Base-by-base conservation (phyloP, 768 basidiomycete species). In the Lentinula edodes region DNA sequence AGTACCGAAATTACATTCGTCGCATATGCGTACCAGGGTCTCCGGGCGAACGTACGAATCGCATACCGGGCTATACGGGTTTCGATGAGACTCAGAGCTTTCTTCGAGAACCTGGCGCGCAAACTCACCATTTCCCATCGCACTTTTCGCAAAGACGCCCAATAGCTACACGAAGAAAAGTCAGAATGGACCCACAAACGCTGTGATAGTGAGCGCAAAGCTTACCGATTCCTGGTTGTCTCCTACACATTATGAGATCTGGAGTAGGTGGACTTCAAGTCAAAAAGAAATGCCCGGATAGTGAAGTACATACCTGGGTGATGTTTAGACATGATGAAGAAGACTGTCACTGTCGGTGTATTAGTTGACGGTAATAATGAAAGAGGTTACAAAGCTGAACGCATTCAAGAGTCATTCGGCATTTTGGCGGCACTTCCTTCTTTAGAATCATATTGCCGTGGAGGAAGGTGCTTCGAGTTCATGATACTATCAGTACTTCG, bases 31-130 rank as follows among this genome's bases (percentile, higher is more conserved):
- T 62, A 98, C 97, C 65, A 98, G 83, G 23, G 96, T 98, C 76
- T 96, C 95, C 68, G 97, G 97, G 68, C 97, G 86, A 64, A 99
- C 97, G 76, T 98, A 98, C 61, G 96, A 98, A 78, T 99, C 96
- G 78, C 96, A 99, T 50, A 98, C 93, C 8, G 96, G 96, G 73
- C 96, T 99, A 51, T 6, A 34, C 45, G 42, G 2, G 23, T n/a
- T 9, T 38, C 32, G 28, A 60, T 34, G 15, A 13, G 4, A 35
- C 28, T 56, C 12, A 58, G 41, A 23, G 39, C 20, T 12, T 18
- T 7, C 18, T 15, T 18, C 28, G 16, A 13, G 2, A 9, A 48
- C 18, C 20, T 10, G 53, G n/a, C 65, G 6, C 61, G 12, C 7
- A 71, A 12, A 28, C 88, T 63, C 68, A 97, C 96, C 97, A 99